Conservation (phyloP, 495 filamentous ascomycete genomes). For the Penicillium diatomitis region DNA sequence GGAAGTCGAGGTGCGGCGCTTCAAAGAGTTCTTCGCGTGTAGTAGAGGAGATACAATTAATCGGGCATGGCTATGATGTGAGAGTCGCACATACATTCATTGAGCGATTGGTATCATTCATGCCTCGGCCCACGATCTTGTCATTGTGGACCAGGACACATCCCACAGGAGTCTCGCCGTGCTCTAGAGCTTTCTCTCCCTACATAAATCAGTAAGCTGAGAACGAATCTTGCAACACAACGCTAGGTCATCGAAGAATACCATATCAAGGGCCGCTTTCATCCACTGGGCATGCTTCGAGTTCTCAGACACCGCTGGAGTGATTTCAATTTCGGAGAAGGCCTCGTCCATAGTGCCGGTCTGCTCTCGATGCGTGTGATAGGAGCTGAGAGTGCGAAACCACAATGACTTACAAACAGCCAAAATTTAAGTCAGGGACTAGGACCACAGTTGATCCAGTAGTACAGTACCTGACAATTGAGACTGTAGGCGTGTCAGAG, state of each 20-base stretch:
- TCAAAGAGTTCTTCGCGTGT: neutral
- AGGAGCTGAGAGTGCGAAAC: no score
- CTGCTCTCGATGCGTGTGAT: neutral
- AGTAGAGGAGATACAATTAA: neutral
- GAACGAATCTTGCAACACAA: neutral
- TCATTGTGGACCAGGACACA: slow-evolving; percentile 78
- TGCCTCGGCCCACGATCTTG: slow-evolving; percentile 71
- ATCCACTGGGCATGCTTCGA: slow-evolving; percentile 51
- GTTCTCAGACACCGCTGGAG: slow-evolving; percentile 7
- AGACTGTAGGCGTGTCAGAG: no score
- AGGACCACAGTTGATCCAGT: no score
- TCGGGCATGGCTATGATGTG: no score
- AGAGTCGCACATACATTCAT: slow-evolving; percentile 47
- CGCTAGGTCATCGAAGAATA: slow-evolving; percentile 19
- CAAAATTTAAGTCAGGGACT: no score
- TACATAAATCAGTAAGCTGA: slow-evolving; percentile 21
- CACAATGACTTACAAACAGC: no score
- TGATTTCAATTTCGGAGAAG: neutral
- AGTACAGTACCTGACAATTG: no score
- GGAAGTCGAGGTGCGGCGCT: neutral
- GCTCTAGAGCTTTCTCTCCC: slow-evolving; percentile 71
- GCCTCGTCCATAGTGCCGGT: neutral
- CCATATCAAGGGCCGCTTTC: slow-evolving; percentile 62
- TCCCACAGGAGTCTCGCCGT: slow-evolving; percentile 88
- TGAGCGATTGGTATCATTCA: slow-evolving; percentile 92